Conservation (phyloP, 2,329 filamentous ascomycete species). For the Fusarium lyarnte region DNA sequence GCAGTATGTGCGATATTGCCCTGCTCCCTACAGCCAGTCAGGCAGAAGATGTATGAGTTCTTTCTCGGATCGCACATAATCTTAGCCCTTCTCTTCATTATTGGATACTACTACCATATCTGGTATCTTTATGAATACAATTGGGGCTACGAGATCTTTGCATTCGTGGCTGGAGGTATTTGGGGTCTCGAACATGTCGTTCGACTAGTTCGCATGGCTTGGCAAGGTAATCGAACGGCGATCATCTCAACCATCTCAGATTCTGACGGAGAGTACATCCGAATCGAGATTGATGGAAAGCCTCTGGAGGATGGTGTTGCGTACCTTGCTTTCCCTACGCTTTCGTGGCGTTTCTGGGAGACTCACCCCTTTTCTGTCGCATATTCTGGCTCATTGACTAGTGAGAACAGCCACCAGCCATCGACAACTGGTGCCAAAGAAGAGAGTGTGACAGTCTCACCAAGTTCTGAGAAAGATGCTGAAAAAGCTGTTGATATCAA, state of each 20-base stretch:
- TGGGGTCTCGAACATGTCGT: constrained; percentile 46
- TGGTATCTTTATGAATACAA: constrained; percentile 47
- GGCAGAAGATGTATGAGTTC: constrained; percentile 47
- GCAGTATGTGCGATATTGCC: constrained; percentile 41
- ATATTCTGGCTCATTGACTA: not conserved
- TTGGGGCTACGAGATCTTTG: constrained; percentile 53
- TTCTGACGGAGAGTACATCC: constrained; percentile 45
- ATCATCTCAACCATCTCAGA: constrained; percentile 38
- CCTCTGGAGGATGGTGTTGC: constrained; percentile 44
- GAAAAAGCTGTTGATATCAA: not conserved
- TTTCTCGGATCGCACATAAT: constrained; percentile 48
- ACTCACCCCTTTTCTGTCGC: constrained; percentile 50
- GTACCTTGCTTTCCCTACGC: constrained; percentile 49
- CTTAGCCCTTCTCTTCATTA: constrained; percentile 46
- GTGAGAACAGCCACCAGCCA: not conserved
- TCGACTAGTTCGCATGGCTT: constrained; percentile 40
- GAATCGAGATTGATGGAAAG: constrained; percentile 43
- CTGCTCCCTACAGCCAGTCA: constrained; percentile 41
- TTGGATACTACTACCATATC: constrained; percentile 50
- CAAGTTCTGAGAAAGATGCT: not conserved
- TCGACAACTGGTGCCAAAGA: not conserved
- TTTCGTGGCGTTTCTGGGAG: constrained; percentile 51
- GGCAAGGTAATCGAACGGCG: constrained; percentile 37
- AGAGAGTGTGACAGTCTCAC: constrained; percentile 15
- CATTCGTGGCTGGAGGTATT: constrained; percentile 41